Percentiles rank a stretch among this genome's conserved stretches.
These are phyloP conservation scores for Cucurbita pepo DNA, from an alignment of 306 rosid species.

Conservation along the genomic window DNA sequence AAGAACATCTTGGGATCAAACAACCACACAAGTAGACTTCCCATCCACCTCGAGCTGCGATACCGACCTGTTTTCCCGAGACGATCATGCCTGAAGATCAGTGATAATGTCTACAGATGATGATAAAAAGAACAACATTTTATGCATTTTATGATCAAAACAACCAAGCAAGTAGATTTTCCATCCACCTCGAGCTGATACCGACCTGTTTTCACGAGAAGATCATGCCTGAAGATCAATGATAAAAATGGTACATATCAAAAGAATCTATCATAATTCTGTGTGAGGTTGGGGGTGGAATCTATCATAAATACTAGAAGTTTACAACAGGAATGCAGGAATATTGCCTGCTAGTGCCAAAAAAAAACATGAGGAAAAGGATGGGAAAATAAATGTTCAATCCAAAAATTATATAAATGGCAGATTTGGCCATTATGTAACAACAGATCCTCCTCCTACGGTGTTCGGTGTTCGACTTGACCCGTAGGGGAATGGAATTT, in stretches of 20 bases:
- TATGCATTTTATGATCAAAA: background rate
- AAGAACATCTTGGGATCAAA: too few relatives aligned
- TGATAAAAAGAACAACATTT: background rate
- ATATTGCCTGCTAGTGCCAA: background rate
- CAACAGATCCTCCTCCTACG: background rate
- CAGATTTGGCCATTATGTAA: background rate
- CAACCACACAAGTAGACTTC: too few relatives aligned
- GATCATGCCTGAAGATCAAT: background rate
- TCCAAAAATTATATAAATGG: conserved; percentile 3
- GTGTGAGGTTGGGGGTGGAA: background rate
- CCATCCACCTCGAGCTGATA: background rate
- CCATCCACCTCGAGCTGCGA: too few relatives aligned
- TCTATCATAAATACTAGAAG: conserved; percentile 2
- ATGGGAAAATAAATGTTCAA: background rate
- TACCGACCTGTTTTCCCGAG: too few relatives aligned
- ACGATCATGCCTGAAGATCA: too few relatives aligned
- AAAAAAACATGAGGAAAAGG: background rate
- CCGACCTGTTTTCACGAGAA: background rate
- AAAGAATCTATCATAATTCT: conserved; percentile 19
- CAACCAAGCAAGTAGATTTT: background rate
- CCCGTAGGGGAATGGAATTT: background rate
- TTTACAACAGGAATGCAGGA: background rate
- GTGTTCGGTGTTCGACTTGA: background rate
- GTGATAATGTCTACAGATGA: too few relatives aligned
- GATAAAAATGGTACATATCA: conserved; percentile 26